These are phyloP conservation scores for Rhodotorula mucilaginosa DNA, from an alignment of 1,284 basidiomycete genomes.

Conservation along the genomic window DNA sequence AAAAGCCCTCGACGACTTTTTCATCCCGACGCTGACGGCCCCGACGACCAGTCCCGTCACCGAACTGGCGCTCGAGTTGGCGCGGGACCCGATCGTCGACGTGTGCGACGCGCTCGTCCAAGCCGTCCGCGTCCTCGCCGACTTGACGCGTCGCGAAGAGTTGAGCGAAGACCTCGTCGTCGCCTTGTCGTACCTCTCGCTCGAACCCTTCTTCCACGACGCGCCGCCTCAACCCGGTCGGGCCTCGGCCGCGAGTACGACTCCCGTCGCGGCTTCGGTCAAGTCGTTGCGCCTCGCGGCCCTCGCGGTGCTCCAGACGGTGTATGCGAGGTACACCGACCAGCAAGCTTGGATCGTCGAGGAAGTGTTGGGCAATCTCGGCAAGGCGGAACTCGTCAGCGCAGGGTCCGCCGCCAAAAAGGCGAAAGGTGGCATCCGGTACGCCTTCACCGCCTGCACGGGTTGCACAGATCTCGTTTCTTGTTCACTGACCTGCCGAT, in stretches of 20 bases:
- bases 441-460: slow-evolving; percentile 43
- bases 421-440: slow-evolving; percentile 70
- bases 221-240: slow-evolving; percentile 58
- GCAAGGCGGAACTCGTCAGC: slow-evolving; percentile 76
- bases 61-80: slow-evolving; percentile 44
- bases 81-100: slow-evolving; percentile 4
- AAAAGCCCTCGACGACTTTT: slow-evolving; percentile 51
- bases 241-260: slow-evolving; percentile 11
- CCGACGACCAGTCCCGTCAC: slow-evolving; percentile 48
- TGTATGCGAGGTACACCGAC: slow-evolving; percentile 82
- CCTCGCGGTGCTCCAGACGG: slow-evolving; percentile 53
- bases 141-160: slow-evolving; percentile 47
- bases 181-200: slow-evolving; percentile 82
- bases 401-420: slow-evolving; percentile 65
- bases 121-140: slow-evolving; percentile 14
- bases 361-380: slow-evolving; percentile 84
- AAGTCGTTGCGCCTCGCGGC: slow-evolving; percentile 24
- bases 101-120: slow-evolving; percentile 14
- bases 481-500: too few species aligned
- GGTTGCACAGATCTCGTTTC: too few species aligned
- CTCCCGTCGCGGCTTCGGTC: neutral
- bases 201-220: slow-evolving; percentile 85
- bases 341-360: slow-evolving; percentile 95
- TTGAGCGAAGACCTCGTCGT: slow-evolving; percentile 88
- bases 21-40: slow-evolving; percentile 30